These are phyloP conservation scores for Polysphondylium violaceum DNA, from an alignment of 78 protist species.

Conservation along the genomic window DNA sequence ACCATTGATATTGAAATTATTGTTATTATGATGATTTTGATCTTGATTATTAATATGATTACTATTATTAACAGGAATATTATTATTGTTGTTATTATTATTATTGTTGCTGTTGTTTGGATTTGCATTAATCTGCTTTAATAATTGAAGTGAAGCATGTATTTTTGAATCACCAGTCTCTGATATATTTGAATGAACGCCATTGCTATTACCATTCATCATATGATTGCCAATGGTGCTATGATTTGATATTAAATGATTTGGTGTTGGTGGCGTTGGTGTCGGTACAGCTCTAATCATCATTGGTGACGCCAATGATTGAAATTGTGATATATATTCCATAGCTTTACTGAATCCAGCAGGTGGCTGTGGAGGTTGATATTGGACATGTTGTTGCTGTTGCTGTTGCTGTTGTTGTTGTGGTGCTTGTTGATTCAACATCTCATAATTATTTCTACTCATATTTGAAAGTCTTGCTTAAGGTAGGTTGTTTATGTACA, in stretches of 20 bases:
- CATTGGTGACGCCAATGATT: slow-evolving; percentile 28
- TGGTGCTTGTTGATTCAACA: background rate
- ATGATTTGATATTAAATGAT: background rate
- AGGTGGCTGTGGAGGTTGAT: slow-evolving; percentile 1
- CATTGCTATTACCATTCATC: background rate
- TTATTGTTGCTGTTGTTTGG: background rate
- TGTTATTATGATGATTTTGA: slow-evolving; percentile 4
- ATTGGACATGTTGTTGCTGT: background rate
- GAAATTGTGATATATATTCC: slow-evolving; percentile 18
- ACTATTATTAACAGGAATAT: background rate
- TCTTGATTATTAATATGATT: background rate
- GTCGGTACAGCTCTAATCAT: background rate
- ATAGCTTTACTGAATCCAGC: background rate
- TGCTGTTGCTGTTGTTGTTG: background rate
- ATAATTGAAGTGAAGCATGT: slow-evolving; percentile 16
- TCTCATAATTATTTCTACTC: background rate
- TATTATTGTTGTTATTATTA: background rate
- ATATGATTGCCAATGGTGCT: background rate
- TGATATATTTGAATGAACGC: background rate
- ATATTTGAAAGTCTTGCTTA: background rate
- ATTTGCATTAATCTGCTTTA: slow-evolving; percentile 9
- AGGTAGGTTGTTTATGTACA: no score
- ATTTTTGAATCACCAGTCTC: slow-evolving; percentile 26
- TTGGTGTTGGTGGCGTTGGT: background rate
- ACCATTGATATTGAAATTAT: background rate